Conservation (phyloP, 2,329 filamentous ascomycete genomes). For the Fusarium drepaniforme region DNA sequence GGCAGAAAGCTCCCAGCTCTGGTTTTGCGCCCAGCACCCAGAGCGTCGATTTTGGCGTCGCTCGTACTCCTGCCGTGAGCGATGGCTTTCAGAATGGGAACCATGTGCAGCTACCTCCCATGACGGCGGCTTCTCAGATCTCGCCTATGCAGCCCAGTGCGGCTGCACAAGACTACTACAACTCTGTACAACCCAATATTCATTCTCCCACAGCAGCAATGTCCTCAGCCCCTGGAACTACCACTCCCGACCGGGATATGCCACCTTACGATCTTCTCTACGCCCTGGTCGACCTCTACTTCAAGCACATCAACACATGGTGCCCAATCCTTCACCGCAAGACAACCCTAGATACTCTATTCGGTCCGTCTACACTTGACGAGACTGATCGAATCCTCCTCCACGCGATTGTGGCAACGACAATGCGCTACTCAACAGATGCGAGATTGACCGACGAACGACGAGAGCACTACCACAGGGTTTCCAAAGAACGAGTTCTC, state of each 20-base stretch:
- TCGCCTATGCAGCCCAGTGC: slow-evolving; percentile 53
- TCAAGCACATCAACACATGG: slow-evolving; percentile 85
- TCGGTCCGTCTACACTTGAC: slow-evolving; percentile 80
- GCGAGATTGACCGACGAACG: slow-evolving; percentile 78
- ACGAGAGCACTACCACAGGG: slow-evolving; percentile 80
- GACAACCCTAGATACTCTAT: slow-evolving; percentile 84
- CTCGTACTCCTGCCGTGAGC: slow-evolving; percentile 60
- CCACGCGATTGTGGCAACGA: slow-evolving; percentile 90
- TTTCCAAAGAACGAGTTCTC: slow-evolving; percentile 87
- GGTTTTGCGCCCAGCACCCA: slow-evolving; percentile 58
- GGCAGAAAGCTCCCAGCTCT: slow-evolving; percentile 68
- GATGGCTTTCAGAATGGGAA: slow-evolving; percentile 62
- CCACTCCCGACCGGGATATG: slow-evolving; percentile 69
- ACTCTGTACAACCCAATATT: slow-evolving; percentile 57
- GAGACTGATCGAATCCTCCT: slow-evolving; percentile 86
- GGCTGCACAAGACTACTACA: slow-evolving; percentile 64
- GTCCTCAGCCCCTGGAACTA: slow-evolving; percentile 52
- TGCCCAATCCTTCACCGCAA: slow-evolving; percentile 92
- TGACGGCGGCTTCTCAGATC: slow-evolving; percentile 53
- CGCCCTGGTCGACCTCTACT: slow-evolving; percentile 80
- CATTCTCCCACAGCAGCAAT: slow-evolving; percentile 71
- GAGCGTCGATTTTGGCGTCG: slow-evolving; percentile 63
- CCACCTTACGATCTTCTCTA: slow-evolving; percentile 82
- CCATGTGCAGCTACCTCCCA: slow-evolving; percentile 56
- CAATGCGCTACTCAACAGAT: slow-evolving; percentile 86